A percentile compares a stretch with the other conserved stretches of the same genome.
These are phyloP conservation scores for Fomes fomentarius DNA, from an alignment of 1,284 basidiomycete species.

Conservation along the genomic window DNA sequence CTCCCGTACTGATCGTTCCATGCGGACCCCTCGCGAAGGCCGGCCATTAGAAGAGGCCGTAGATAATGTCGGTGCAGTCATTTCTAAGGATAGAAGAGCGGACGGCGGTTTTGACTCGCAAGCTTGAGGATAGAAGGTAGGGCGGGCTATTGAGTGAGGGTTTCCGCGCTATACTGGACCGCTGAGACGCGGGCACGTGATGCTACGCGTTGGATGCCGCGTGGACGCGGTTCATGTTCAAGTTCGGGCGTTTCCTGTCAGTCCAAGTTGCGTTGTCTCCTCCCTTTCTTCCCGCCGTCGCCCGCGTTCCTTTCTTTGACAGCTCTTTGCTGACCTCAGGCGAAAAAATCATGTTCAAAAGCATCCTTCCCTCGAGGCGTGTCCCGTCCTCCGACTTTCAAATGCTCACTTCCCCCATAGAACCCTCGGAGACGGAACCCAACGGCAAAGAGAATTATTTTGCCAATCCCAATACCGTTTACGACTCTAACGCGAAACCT, in stretches of 20 bases:
- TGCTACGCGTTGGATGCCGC: constrained; percentile 6
- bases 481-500: constrained; percentile 25
- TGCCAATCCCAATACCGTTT: constrained; percentile 21
- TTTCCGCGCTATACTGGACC: too few species aligned
- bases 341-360: constrained; percentile 72
- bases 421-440: constrained; percentile 34
- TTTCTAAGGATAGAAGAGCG: too few species aligned
- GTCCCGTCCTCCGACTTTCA: constrained; percentile 63
- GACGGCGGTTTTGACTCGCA: too few species aligned
- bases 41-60: too few species aligned
- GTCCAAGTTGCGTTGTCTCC: too few species aligned
- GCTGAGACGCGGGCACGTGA: constrained; percentile 27
- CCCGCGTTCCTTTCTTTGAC: constrained; percentile 7
- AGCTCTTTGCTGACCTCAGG: background rate
- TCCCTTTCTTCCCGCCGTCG: background rate
- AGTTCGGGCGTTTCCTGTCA: constrained; percentile 17
- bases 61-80: too few species aligned
- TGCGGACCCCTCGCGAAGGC: too few species aligned
- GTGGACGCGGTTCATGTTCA: constrained; percentile 21
- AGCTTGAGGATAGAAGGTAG: too few species aligned
- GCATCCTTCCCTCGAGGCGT: constrained; percentile 68
- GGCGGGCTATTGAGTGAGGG: too few species aligned
- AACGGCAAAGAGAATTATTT: constrained; percentile 72
- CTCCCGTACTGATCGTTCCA: too few species aligned
- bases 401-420: constrained; percentile 61